These are phyloP conservation scores for Ascochyta koolunga DNA, from an alignment of 2,329 filamentous ascomycete genomes.

Conservation along the genomic window DNA sequence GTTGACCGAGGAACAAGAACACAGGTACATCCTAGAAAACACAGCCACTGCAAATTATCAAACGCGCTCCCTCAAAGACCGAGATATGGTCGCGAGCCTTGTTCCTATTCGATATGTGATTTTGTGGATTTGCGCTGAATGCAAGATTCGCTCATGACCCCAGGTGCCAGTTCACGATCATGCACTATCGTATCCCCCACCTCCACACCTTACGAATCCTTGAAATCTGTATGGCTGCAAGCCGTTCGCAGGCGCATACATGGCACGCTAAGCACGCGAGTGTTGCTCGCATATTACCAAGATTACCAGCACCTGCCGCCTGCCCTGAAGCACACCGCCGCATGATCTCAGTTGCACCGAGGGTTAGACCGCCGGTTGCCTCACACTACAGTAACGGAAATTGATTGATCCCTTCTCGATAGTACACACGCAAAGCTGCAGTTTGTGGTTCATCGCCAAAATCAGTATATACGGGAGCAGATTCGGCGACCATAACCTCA, in stretches of 20 bases:
- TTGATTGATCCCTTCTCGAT: too few species aligned
- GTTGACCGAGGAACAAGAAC: slow-evolving; percentile 14
- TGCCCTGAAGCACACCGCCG: background rate
- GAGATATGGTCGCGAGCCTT: slow-evolving; percentile 8
- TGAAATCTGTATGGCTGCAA: slow-evolving; percentile 16
- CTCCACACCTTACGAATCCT: slow-evolving; percentile 15
- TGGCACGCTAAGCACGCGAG: slow-evolving; percentile 3
- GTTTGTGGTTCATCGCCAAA: background rate
- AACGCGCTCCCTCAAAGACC: background rate
- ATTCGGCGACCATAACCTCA: background rate
- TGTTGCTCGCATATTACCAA: slow-evolving; percentile 12
- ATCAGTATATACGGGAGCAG: background rate
- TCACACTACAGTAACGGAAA: slow-evolving; percentile 1
- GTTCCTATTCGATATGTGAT: slow-evolving; percentile 14
- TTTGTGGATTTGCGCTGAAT: slow-evolving; percentile 26
- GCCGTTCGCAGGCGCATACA: slow-evolving; percentile 17
- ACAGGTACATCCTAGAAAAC: background rate
- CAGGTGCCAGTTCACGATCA: slow-evolving; percentile 13
- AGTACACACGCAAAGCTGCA: background rate
- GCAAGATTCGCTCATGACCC: slow-evolving; percentile 35
- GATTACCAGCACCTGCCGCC: slow-evolving; percentile 3
- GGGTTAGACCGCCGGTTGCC: slow-evolving; percentile 4
- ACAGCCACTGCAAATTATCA: background rate
- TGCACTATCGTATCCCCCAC: slow-evolving; percentile 23
- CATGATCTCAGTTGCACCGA: slow-evolving; percentile 2